Percentiles rank a stretch among this genome's conserved stretches.
Conservation (phyloP, 2,329 filamentous ascomycete genomes). For the Zasmidium citrigriseum region DNA sequence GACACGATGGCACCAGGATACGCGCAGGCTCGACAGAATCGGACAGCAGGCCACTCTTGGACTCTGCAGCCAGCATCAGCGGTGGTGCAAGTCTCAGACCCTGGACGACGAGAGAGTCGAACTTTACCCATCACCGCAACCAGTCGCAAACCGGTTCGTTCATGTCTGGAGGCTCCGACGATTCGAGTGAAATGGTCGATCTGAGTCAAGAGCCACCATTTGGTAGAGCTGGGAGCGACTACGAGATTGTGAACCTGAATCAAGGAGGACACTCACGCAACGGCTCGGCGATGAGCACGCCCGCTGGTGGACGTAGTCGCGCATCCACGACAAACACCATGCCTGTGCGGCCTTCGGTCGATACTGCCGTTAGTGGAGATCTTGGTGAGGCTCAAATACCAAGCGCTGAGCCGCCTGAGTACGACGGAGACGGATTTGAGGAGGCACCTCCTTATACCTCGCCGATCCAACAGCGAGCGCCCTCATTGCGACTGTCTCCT, state of each 20-base stretch:
- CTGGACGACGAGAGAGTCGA: constrained; percentile 27
- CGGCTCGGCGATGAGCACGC: constrained; percentile 21
- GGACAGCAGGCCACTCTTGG: constrained; percentile 70
- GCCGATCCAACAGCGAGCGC: constrained; percentile 32
- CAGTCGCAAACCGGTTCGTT: constrained; percentile 43
- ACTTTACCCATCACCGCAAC: constrained; percentile 43
- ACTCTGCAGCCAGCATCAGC: constrained; percentile 67
- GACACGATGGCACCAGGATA: constrained; percentile 71
- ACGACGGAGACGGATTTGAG: constrained; percentile 40
- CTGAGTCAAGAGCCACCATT: constrained; percentile 32
- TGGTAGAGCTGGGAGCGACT: constrained; percentile 39
- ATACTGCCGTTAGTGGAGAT: constrained; percentile 29
- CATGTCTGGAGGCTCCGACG: constrained; percentile 42
- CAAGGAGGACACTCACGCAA: constrained; percentile 38
- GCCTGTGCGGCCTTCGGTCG: constrained; percentile 27
- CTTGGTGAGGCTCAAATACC: constrained; percentile 33
- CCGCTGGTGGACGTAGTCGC: constrained; percentile 27
- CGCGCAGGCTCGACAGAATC: constrained; percentile 73
- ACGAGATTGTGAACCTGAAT: constrained; percentile 45
- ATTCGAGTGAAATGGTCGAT: constrained; percentile 25
- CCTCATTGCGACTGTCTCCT: constrained; percentile 12
- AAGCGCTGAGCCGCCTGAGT: constrained; percentile 35
- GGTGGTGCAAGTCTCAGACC: constrained; percentile 30
- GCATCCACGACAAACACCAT: constrained; percentile 28
- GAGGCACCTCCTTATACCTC: constrained; percentile 53